Percentiles rank a stretch among this genome's conserved stretches.
Evolutionary conservation across 108 stramenopile species (phyloP).

Genomic region (Fragilaria radians): DNA sequence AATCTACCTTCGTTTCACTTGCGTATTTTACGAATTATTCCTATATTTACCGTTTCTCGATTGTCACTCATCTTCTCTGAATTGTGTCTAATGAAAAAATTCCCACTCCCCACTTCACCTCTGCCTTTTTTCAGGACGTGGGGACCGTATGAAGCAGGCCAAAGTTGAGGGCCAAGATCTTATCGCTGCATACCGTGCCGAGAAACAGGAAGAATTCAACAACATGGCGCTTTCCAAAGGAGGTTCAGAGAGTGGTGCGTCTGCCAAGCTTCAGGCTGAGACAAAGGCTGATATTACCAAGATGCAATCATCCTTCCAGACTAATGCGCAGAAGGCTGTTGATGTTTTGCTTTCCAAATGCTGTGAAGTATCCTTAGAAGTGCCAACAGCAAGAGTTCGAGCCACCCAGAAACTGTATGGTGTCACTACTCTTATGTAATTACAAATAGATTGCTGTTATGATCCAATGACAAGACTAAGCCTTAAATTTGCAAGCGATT

Average conservation of each 20-base stretch:
- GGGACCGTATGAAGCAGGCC: conserved; percentile 93
- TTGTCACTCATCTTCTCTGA: too few species aligned
- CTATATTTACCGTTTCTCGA: too few species aligned
- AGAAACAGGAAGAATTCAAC: conserved; percentile 89
- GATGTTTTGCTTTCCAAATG: conserved; percentile 89
- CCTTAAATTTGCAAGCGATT: background rate
- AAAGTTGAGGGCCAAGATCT: conserved; percentile 81
- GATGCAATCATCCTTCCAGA: conserved; percentile 74
- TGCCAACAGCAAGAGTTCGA: conserved; percentile 85
- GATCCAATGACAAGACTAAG: background rate
- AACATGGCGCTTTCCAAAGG: conserved; percentile 69
- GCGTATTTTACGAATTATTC: too few species aligned
- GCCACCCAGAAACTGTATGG: conserved; percentile 83
- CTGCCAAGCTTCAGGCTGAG: conserved; percentile 77
- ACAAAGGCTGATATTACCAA: conserved; percentile 69
- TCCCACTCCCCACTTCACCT: too few species aligned
- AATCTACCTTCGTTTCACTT: too few species aligned
- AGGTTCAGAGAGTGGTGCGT: conserved; percentile 63
- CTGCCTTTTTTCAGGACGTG: conserved; percentile 52
- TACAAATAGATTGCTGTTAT: background rate
- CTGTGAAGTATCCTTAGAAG: conserved; percentile 89
- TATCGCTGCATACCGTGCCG: conserved; percentile 77
- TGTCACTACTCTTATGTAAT: conserved; percentile 14
- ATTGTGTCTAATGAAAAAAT: too few species aligned
- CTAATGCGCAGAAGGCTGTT: conserved; percentile 86